Evolutionary conservation across 805 yeast genomes (phyloP).

Genomic region (Saccharomyces cerevisiae): DNA sequence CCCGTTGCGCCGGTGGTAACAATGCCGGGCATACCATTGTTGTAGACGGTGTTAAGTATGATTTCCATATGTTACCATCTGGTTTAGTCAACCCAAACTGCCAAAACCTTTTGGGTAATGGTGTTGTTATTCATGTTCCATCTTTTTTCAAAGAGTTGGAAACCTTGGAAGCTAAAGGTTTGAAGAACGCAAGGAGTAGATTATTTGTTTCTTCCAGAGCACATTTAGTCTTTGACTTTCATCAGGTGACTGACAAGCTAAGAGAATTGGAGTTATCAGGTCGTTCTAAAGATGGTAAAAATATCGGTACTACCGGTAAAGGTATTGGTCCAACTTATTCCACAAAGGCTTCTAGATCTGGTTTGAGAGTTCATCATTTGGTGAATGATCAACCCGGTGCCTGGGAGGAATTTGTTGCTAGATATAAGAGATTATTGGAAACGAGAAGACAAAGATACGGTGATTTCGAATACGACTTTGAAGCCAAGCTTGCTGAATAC

Average conservation of each 20-base stretch:
- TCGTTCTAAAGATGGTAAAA: constrained; percentile 47
- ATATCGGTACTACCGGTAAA: constrained; percentile 97
- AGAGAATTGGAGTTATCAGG: constrained; percentile 82
- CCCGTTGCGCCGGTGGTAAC: constrained; percentile 98
- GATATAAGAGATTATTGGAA: constrained; percentile 66
- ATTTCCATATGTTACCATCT: constrained; percentile 97
- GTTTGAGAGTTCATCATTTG: constrained; percentile 92
- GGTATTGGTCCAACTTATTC: constrained; percentile 99
- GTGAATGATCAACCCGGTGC: constrained; percentile 83
- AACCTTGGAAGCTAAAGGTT: constrained; percentile 73
- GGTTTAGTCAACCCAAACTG: constrained; percentile 95
- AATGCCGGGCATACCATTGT: constrained; percentile 99
- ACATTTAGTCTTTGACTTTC: constrained; percentile 95
- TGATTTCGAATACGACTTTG: constrained; percentile 78
- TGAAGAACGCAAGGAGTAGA: constrained; percentile 49
- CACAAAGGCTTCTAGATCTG: constrained; percentile 93
- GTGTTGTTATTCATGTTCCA: constrained; percentile 93
- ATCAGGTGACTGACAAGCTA: constrained; percentile 91
- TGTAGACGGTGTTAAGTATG: constrained; percentile 79
- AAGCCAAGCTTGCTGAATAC: constrained; percentile 70
- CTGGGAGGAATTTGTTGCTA: constrained; percentile 82
- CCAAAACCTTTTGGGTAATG: constrained; percentile 83
- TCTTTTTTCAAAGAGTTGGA: constrained; percentile 83
- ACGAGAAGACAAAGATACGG: constrained; percentile 89
- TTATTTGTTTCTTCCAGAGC: constrained; percentile 88